A percentile compares a stretch with the other conserved stretches of the same genome.
Conservation (phyloP, 2,329 filamentous ascomycete species). For the Scedosporium boydii region DNA sequence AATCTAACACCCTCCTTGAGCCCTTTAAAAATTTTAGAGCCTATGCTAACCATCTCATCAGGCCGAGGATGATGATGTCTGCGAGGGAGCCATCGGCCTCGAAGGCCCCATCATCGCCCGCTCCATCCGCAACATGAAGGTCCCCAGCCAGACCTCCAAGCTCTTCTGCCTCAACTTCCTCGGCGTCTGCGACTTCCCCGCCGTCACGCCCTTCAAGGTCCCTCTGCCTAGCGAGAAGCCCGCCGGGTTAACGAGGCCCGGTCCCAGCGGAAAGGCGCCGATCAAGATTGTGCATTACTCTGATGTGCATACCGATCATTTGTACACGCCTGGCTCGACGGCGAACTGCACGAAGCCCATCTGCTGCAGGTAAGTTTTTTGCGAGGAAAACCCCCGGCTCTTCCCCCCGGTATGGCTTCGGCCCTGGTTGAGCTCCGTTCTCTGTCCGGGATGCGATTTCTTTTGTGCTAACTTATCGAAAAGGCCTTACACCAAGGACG, state of each 20-base stretch:
- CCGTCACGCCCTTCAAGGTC: constrained; percentile 30
- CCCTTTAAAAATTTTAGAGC: not conserved
- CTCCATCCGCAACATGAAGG: constrained; percentile 33
- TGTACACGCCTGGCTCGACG: constrained; percentile 43
- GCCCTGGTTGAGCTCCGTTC: too few relatives aligned
- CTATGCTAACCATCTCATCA: constrained; percentile 12
- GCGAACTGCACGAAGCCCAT: constrained; percentile 48
- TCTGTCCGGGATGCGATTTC: too few relatives aligned
- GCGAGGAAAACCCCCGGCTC: too few relatives aligned
- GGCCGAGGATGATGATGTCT: constrained; percentile 45
- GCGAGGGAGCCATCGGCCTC: constrained; percentile 37
- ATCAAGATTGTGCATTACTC: constrained; percentile 49
- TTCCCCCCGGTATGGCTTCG: too few relatives aligned
- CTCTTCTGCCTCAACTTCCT: constrained; percentile 43
- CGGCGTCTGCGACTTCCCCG: constrained; percentile 42
- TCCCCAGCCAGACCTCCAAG: constrained; percentile 39
- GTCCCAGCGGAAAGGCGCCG: constrained; percentile 33
- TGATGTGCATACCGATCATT: constrained; percentile 49
- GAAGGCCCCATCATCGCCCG: constrained; percentile 45
- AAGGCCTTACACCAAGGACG: constrained; percentile 33
- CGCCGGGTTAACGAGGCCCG: constrained; percentile 18
- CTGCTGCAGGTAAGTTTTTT: constrained; percentile 38
- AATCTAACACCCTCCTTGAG: not conserved
- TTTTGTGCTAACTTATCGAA: not conserved
- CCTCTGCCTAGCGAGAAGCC: constrained; percentile 33